Evolutionary conservation across 2,329 filamentous ascomycete genomes (phyloP), one percentile per base, ranked within the genome.

Genomic region (Sarocladium oryzae): DNA sequence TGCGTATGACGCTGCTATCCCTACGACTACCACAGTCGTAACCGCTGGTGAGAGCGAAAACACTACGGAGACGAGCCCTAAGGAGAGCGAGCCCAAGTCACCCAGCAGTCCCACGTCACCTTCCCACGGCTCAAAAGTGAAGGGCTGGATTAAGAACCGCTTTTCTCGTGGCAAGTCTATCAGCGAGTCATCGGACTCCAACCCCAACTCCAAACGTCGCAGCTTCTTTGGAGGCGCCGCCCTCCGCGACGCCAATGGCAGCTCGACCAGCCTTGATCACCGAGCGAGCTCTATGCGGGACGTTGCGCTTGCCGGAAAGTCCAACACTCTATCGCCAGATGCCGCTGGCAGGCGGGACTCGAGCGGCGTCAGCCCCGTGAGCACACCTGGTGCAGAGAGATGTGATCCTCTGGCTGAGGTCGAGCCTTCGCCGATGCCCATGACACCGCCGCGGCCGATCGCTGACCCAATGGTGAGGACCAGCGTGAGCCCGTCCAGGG

Each of bases 61-160:
- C n/a, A 16, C 23, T 15, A 32, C 4, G 2, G 49, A 40, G 23
- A 18, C 49, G 30, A 20, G 24, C n/a, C 21, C 28, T 11, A 16
- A 30, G 5, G 7, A 38, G n/a, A 36, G 30, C 7, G 30, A 33
- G 13, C n/a, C 35, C 5, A 30, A 37, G 32, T 43, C 35, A 24
- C 53, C 60, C 3, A 59, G 60, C 5, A 69, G 66, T 4, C 65
- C 67, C n/a, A 40, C 36, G 7, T 40, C 36, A 15, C 10, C 26
- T 10, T 45, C 40, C 9, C 43, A 30, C 15, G 67, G 62, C 3
- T 64, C 66, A 48, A 73, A 71, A 54, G 72, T 79, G 38, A 79
- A 73, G 56, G 71, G 69, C 35, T 82, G 79, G 79, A 68, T 82
- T 51, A 81, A 76, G 61, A 75, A 73, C 21, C 75, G 72, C 5